These are phyloP conservation scores for Phytophthora kernoviae DNA, from an alignment of 352 stramenopile genomes.

Conservation along the genomic window DNA sequence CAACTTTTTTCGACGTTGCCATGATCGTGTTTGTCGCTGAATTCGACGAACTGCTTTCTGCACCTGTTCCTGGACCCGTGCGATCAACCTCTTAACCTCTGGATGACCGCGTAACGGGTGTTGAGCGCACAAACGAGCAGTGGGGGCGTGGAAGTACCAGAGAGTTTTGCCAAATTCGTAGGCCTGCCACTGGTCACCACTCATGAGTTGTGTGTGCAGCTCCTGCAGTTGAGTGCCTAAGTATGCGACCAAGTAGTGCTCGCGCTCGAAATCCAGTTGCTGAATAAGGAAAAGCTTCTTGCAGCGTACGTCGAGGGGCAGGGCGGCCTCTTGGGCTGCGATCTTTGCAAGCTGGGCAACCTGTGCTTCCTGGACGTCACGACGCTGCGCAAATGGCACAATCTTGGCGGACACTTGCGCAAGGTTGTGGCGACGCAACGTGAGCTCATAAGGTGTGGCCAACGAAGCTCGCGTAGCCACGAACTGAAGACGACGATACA, in stretches of 20 bases:
- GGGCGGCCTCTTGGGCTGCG: conserved; percentile 38
- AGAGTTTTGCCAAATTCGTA: conserved; percentile 66
- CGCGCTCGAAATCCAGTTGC: conserved; percentile 63
- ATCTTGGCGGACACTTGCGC: conserved; percentile 53
- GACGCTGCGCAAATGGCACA: conserved; percentile 56
- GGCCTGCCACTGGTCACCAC: conserved; percentile 55
- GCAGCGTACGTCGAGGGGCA: conserved; percentile 33
- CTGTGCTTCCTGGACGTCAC: conserved; percentile 60
- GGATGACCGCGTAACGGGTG: conserved; percentile 61
- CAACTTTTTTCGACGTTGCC: conserved; percentile 18
- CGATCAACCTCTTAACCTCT: conserved; percentile 49
- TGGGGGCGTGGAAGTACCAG: conserved; percentile 63
- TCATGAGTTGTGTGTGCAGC: conserved; percentile 57
- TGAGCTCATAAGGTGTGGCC: conserved; percentile 52
- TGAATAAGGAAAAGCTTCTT: conserved; percentile 70
- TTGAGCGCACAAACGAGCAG: conserved; percentile 42
- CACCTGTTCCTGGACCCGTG: conserved; percentile 40
- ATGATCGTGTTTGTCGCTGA: conserved; percentile 35
- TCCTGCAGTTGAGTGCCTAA: conserved; percentile 44
- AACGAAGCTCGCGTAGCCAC: conserved; percentile 38
- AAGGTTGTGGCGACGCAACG: conserved; percentile 63
- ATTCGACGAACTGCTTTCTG: conserved; percentile 44
- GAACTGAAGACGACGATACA: conserved; percentile 35
- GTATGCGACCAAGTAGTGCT: conserved; percentile 56
- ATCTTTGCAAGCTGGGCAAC: conserved; percentile 45